Conservation (phyloP, 2,329 filamentous ascomycete species). For the Nannizziopsis barbatae region DNA sequence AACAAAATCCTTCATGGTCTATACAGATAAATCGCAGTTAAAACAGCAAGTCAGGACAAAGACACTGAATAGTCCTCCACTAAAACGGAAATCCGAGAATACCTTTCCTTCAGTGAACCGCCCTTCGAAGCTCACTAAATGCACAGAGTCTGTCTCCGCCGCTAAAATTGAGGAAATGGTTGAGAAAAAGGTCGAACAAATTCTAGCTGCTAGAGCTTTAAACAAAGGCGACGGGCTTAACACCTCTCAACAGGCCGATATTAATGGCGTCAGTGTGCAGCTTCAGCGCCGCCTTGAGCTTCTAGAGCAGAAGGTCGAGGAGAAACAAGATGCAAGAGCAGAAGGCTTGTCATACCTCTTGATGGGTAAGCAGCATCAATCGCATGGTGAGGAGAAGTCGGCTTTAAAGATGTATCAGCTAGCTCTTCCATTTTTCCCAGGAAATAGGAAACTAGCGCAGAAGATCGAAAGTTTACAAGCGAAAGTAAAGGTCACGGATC, state of each 20-base stretch:
- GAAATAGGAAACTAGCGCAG: constrained; percentile 59
- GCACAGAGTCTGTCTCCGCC: constrained; percentile 44
- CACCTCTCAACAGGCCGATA: constrained; percentile 22
- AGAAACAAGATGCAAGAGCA: constrained; percentile 60
- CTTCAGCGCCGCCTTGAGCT: constrained; percentile 72
- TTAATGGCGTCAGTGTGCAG: constrained; percentile 56
- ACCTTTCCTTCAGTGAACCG: constrained; percentile 26
- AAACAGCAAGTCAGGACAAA: constrained; percentile 37
- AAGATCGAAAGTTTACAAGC: constrained; percentile 48
- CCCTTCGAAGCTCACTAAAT: constrained; percentile 36
- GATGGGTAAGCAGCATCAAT: constrained; percentile 86
- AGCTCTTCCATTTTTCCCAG: constrained; percentile 74
- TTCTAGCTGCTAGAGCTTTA: constrained; percentile 62
- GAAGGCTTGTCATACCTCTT: constrained; percentile 76
- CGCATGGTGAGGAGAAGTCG: constrained; percentile 63
- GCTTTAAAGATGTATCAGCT: constrained; percentile 78
- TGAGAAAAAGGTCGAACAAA: constrained; percentile 81
- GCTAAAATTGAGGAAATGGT: constrained; percentile 83
- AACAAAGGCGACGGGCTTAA: constrained; percentile 40
- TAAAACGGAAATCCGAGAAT: constrained; percentile 29
- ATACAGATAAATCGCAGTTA: constrained; percentile 53
- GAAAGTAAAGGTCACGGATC: constrained; percentile 28
- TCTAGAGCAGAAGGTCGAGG: constrained; percentile 74
- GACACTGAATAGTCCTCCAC: constrained; percentile 35
- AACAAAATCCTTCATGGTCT: constrained; percentile 75